phyloP scores from a whole-genome alignment of 2,329 filamentous ascomycete genomes.

The Alternaria consortialis region DNA sequence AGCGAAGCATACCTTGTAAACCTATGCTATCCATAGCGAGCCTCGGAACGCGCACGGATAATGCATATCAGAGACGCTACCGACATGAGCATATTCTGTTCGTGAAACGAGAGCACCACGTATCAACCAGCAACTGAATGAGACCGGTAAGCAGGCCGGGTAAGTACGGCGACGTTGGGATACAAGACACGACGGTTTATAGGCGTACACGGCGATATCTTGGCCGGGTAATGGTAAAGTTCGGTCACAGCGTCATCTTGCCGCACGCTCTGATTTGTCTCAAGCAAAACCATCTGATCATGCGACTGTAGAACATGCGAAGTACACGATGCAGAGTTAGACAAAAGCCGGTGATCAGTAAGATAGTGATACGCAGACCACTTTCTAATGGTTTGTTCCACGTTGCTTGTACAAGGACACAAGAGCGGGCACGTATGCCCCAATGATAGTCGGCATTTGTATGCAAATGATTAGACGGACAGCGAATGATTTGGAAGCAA shows the following conservation, averaged over 20 bases:
- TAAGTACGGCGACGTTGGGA: slow-evolving; percentile 1
- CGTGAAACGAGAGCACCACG: not conserved
- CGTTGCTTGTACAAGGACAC: slow-evolving; percentile 31
- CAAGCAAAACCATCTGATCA: slow-evolving; percentile 11
- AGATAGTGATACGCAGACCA: slow-evolving; percentile 24
- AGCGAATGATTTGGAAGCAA: not conserved
- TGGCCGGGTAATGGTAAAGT: slow-evolving; percentile 2
- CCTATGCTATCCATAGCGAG: not conserved
- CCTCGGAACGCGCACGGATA: not conserved
- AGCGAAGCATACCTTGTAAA: slow-evolving; percentile 3
- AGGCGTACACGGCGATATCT: slow-evolving; percentile 11
- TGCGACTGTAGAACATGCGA: slow-evolving; percentile 16
- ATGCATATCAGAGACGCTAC: not conserved
- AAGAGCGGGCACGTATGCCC: slow-evolving; percentile 11
- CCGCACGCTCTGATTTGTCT: slow-evolving; percentile 4
- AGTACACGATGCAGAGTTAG: slow-evolving; percentile 12
- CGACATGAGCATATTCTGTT: not conserved
- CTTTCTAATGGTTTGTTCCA: slow-evolving; percentile 38
- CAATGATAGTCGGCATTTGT: slow-evolving; percentile 1
- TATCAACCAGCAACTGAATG: not conserved
- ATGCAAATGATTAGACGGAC: not conserved
- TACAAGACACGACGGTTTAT: slow-evolving; percentile 13
- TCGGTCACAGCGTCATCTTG: slow-evolving; percentile 3
- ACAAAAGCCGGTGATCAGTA: not conserved
- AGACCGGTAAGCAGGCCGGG: not conserved